A percentile compares a stretch with the other conserved stretches of the same genome.
phyloP scores from a whole-genome alignment of 2,329 filamentous ascomycete genomes.

The Sporothrix phasma region DNA sequence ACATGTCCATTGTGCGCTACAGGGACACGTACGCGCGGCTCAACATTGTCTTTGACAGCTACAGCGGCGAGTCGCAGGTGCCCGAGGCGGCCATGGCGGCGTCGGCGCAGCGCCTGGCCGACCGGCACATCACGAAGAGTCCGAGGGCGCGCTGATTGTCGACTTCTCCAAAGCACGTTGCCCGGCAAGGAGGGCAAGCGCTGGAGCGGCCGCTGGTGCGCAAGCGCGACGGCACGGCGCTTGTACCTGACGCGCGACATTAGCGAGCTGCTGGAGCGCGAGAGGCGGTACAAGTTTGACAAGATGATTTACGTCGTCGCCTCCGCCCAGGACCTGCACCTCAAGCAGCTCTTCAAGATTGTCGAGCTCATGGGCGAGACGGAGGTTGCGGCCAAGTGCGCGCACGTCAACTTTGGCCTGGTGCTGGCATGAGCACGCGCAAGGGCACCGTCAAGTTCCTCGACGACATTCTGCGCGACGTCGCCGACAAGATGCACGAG shows the following conservation, averaged over 20 bases:
- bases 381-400: slow-evolving; percentile 57
- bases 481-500: slow-evolving; percentile 93
- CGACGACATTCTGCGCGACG: slow-evolving; percentile 64
- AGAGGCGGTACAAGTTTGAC: slow-evolving; percentile 57
- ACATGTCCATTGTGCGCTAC: slow-evolving; percentile 57
- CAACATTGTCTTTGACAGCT: slow-evolving; percentile 63
- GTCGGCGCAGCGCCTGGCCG: slow-evolving; percentile 50
- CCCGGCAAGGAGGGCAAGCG: slow-evolving; percentile 57
- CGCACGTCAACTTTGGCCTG: slow-evolving; percentile 68
- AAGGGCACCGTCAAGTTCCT: slow-evolving; percentile 67
- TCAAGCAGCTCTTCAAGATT: slow-evolving; percentile 68
- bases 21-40: slow-evolving; percentile 58
- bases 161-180: slow-evolving; percentile 61
- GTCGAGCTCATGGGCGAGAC: slow-evolving; percentile 60
- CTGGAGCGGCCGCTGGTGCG: slow-evolving; percentile 60
- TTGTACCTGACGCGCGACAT: slow-evolving; percentile 74
- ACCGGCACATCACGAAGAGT: slow-evolving; percentile 58
- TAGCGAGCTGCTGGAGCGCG: slow-evolving; percentile 58
- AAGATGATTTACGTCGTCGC: slow-evolving; percentile 75
- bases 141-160: slow-evolving; percentile 61
- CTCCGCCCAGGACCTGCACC: slow-evolving; percentile 60
- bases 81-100: slow-evolving; percentile 55
- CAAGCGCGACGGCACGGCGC: slow-evolving; percentile 63
- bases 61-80: slow-evolving; percentile 67
- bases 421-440: slow-evolving; percentile 62